Conservation (phyloP, 257 asterid genomes). For the Rubia yunnanensis region DNA sequence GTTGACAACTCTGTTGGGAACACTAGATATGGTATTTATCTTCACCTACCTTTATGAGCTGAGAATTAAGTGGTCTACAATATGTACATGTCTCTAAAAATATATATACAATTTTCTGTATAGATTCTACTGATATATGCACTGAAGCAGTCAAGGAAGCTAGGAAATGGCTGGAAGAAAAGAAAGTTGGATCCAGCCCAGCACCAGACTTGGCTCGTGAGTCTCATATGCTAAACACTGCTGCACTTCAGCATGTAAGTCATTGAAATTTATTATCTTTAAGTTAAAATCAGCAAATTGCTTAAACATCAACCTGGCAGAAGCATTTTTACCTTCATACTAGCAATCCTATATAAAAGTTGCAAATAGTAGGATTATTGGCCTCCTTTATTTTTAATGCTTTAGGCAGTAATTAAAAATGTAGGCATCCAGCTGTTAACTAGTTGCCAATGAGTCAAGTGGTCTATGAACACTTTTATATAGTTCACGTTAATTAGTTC, state of each 20-base stretch:
- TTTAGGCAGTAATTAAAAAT: not conserved
- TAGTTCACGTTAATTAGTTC: not conserved
- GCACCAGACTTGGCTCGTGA: slow-evolving; percentile 31
- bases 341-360: not conserved
- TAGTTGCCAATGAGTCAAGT: not conserved
- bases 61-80: not conserved
- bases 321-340: not conserved
- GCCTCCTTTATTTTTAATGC: not conserved
- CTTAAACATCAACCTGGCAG: not conserved
- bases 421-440: not conserved
- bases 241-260: slow-evolving; percentile 34
- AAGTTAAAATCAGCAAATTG: not conserved
- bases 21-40: slow-evolving; percentile 31
- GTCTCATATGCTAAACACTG: slow-evolving; percentile 22
- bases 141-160: slow-evolving; percentile 61
- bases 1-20: slow-evolving; percentile 24
- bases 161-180: slow-evolving; percentile 62
- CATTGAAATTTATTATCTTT: not conserved
- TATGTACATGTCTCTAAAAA: slow-evolving; percentile 13
- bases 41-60: not conserved
- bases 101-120: slow-evolving; percentile 13
- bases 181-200: slow-evolving; percentile 45
- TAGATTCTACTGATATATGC: slow-evolving; percentile 40
- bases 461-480: not conserved
- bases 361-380: not conserved